These are phyloP conservation scores for Anacardium occidentale DNA, from an alignment of 345 rosid genomes.

Conservation along the genomic window DNA sequence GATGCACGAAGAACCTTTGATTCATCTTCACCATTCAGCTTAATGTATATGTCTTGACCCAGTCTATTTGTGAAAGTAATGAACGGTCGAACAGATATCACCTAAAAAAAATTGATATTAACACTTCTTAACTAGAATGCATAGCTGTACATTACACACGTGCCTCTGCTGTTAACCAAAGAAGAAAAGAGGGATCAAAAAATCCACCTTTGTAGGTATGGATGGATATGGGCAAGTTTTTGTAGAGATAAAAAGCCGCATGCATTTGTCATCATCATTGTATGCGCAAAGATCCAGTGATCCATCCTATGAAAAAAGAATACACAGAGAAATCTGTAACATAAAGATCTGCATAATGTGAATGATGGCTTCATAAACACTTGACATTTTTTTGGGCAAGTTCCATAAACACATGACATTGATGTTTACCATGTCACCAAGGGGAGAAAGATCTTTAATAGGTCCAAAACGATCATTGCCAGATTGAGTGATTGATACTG, in stretches of 20 bases:
- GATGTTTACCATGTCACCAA: conserved; percentile 80
- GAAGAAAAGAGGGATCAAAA: background rate
- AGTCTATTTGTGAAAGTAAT: conserved; percentile 92
- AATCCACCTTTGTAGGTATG: conserved; percentile 79
- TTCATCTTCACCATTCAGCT: conserved; percentile 71
- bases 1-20: conserved; percentile 68
- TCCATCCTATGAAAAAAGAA: conserved; percentile 68
- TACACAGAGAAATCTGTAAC: background rate
- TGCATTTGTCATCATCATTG: conserved; percentile 67
- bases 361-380: background rate
- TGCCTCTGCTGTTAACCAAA: background rate
- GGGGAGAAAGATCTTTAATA: conserved; percentile 77
- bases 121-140: conserved; percentile 4
- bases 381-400: too few relatives aligned
- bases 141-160: background rate
- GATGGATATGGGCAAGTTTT: conserved; percentile 81
- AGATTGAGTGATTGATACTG: conserved; percentile 56
- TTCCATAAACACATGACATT: background rate
- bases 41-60: conserved; percentile 72
- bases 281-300: conserved; percentile 75
- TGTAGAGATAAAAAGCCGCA: conserved; percentile 78
- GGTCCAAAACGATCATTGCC: conserved; percentile 68
- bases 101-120: conserved; percentile 40
- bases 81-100: conserved; percentile 84
- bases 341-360: background rate